phyloP scores from a whole-genome alignment of 2,329 filamentous ascomycete species.

The Malbranchea cinnamomea region DNA sequence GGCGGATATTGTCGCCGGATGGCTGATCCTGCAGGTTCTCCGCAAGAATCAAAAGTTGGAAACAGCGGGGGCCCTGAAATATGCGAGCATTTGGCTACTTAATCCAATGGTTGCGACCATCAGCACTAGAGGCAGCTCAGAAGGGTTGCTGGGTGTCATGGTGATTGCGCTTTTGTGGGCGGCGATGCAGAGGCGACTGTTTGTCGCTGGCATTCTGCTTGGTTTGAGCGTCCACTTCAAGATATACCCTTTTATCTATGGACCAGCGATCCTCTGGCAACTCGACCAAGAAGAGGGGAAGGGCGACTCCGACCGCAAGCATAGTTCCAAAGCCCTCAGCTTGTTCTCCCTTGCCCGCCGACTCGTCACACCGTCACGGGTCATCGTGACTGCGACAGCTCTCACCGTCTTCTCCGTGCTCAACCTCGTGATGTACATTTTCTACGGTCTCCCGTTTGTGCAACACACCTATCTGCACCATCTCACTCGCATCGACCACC shows the following conservation, averaged over 20 bases:
- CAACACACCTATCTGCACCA: constrained; percentile 89
- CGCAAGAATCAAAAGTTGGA: constrained; percentile 33
- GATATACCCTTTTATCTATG: constrained; percentile 97
- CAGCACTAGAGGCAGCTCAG: constrained; percentile 84
- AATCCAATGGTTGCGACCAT: constrained; percentile 98
- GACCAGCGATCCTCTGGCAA: constrained; percentile 38
- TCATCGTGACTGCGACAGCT: constrained; percentile 39
- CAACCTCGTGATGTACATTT: constrained; percentile 63
- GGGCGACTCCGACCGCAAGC: not conserved
- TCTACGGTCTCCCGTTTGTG: constrained; percentile 69
- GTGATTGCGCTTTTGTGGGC: constrained; percentile 77
- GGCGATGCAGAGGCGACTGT: constrained; percentile 46
- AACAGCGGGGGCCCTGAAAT: constrained; percentile 48
- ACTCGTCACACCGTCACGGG: constrained; percentile 25
- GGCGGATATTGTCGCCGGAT: constrained; percentile 73
- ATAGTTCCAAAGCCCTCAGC: not conserved
- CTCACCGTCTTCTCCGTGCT: constrained; percentile 57
- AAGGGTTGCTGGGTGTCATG: constrained; percentile 74
- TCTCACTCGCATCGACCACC: constrained; percentile 80
- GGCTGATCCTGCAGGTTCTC: constrained; percentile 50
- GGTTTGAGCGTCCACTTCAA: constrained; percentile 90
- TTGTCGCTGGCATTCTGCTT: constrained; percentile 57
- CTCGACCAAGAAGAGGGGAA: constrained; percentile 16
- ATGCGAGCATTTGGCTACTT: constrained; percentile 77
- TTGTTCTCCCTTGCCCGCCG: constrained; percentile 5